A percentile compares a stretch with the other conserved stretches of the same genome.
phyloP scores from a whole-genome alignment of 2,329 filamentous ascomycete species.

The Fusarium beomiforme region DNA sequence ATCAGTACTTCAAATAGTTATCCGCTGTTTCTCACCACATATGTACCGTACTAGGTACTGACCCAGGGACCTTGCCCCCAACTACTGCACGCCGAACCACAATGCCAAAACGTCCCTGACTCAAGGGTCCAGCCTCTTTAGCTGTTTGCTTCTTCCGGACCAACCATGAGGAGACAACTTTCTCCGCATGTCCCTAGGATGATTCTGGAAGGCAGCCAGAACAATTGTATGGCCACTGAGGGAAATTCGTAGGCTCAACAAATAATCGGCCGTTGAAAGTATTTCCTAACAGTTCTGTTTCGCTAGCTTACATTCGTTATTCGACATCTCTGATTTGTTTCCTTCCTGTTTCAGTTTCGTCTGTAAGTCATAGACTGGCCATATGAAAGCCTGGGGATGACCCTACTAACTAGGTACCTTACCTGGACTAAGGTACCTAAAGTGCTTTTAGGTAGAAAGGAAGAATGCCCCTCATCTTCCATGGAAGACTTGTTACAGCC shows the following conservation, averaged over 20 bases:
- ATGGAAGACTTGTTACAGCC: conserved; percentile 9
- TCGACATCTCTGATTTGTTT: conserved; percentile 7
- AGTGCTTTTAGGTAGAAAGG: too few species aligned
- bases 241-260: conserved; percentile 19
- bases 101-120: conserved; percentile 33
- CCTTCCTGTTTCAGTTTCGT: conserved; percentile 23
- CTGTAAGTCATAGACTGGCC: not conserved
- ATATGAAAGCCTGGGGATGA: conserved; percentile 14
- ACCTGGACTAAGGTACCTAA: too few species aligned
- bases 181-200: conserved; percentile 22
- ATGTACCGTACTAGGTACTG: conserved; percentile 9
- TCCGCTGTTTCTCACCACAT: conserved; percentile 33
- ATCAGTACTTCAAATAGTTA: conserved; percentile 34
- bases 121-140: conserved; percentile 34
- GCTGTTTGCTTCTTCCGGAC: conserved; percentile 1
- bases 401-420: too few species aligned
- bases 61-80: conserved; percentile 24
- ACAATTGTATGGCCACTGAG: conserved; percentile 22
- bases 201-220: conserved; percentile 40
- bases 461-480: conserved; percentile 26
- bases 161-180: conserved; percentile 27
- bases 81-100: conserved; percentile 30
- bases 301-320: not conserved
- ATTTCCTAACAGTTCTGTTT: not conserved
- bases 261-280: not conserved